Conservation (phyloP, 768 basidiomycete species). For the Suillus ampliporus region DNA sequence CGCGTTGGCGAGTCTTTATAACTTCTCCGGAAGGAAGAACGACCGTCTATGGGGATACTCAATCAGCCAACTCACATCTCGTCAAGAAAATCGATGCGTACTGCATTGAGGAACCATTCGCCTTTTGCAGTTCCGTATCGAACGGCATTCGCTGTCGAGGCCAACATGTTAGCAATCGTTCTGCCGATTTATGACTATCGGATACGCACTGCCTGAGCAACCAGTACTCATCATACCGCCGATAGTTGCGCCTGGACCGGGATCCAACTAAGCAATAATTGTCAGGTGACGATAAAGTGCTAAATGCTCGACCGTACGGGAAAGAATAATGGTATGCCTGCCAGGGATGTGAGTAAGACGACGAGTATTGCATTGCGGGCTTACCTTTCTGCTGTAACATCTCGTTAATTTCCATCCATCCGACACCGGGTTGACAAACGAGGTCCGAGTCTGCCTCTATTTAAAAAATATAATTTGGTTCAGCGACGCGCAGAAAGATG, state of each 20-base stretch:
- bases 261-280: slow-evolving; percentile 59
- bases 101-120: slow-evolving; percentile 90
- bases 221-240: slow-evolving; percentile 90
- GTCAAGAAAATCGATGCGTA: slow-evolving; percentile 35
- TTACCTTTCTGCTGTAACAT: slow-evolving; percentile 63
- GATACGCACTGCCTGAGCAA: slow-evolving; percentile 75
- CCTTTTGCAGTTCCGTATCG: slow-evolving; percentile 88
- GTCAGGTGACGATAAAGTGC: not conserved
- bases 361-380: not conserved
- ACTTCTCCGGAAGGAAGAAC: slow-evolving; percentile 89
- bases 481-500: not conserved
- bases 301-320: slow-evolving; percentile 52
- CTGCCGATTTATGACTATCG: not conserved
- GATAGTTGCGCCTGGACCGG: slow-evolving; percentile 79
- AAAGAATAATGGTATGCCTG: slow-evolving; percentile 82
- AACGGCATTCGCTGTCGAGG: slow-evolving; percentile 68
- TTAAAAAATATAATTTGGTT: not conserved
- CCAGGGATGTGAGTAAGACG: not conserved
- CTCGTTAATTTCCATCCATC: slow-evolving; percentile 79
- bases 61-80: slow-evolving; percentile 2
- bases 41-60: slow-evolving; percentile 61
- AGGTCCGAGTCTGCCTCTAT: slow-evolving; percentile 73
- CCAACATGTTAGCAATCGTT: not conserved
- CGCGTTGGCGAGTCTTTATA: slow-evolving; percentile 82
- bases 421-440: slow-evolving; percentile 73